Conservation (phyloP, 2,329 filamentous ascomycete genomes). For the Magnaporthiopsis incrustans region DNA sequence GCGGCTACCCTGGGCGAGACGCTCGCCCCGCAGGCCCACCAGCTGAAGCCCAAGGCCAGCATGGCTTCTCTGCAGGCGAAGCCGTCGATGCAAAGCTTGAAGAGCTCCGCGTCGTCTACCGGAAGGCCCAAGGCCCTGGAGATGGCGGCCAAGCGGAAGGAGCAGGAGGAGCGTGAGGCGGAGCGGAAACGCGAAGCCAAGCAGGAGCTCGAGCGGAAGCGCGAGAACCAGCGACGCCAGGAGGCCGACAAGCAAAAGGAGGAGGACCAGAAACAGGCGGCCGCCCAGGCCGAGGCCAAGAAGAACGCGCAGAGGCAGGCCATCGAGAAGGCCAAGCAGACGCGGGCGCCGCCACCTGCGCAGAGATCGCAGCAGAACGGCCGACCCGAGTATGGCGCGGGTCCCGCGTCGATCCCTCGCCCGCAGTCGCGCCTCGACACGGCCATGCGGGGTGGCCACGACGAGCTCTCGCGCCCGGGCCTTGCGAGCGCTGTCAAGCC, state of each 20-base stretch:
- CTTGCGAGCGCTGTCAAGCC: conserved; percentile 61
- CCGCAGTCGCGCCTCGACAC: conserved; percentile 53
- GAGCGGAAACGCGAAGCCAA: conserved; percentile 77
- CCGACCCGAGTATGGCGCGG: conserved; percentile 34
- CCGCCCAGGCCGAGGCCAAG: conserved; percentile 49
- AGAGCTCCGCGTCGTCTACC: conserved; percentile 54
- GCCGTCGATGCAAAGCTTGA: conserved; percentile 50
- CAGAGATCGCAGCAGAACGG: conserved; percentile 46
- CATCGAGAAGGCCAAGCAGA: conserved; percentile 57
- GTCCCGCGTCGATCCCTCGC: conserved; percentile 25
- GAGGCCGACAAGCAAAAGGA: conserved; percentile 35
- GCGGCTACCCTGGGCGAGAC: conserved; percentile 53
- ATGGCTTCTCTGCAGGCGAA: conserved; percentile 56
- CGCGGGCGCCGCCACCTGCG: conserved; percentile 53
- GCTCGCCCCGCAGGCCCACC: conserved; percentile 32
- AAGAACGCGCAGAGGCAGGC: conserved; percentile 58
- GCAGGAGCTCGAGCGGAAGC: conserved; percentile 70
- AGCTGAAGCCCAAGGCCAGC: conserved; percentile 56
- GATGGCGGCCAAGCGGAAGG: conserved; percentile 71
- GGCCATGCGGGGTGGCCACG: conserved; percentile 40
- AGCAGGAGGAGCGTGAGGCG: conserved; percentile 73
- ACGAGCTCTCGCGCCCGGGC: conserved; percentile 52
- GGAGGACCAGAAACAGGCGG: conserved; percentile 50
- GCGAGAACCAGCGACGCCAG: conserved; percentile 38
- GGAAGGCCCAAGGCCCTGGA: conserved; percentile 64